A percentile compares a stretch with the other conserved stretches of the same genome.
These are phyloP conservation scores for Cryptococcus sp. DNA, from an alignment of 1,284 basidiomycete species.

Conservation along the genomic window DNA sequence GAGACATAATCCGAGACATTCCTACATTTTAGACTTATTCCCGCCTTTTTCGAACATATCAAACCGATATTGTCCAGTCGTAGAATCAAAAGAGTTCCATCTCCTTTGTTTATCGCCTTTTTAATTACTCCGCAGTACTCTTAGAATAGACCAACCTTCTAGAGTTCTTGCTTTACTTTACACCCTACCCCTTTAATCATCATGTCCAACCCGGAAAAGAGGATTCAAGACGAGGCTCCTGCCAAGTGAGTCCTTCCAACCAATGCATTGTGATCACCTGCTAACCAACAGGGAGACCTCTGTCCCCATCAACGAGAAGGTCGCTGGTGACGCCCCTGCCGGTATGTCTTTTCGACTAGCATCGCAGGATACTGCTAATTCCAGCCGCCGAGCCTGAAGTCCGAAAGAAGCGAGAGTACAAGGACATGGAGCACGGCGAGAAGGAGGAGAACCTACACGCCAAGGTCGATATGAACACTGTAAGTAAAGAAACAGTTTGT, in stretches of 20 bases:
- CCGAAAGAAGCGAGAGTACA: conserved; percentile 79
- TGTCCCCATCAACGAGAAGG: conserved; percentile 17
- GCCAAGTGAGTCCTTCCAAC: conserved; percentile 31
- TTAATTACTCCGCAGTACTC: not conserved
- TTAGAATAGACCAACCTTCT: not conserved
- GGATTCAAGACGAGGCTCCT: conserved; percentile 38
- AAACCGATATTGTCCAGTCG: not conserved
- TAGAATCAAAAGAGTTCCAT: conserved; percentile 7
- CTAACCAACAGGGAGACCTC: conserved; percentile 31
- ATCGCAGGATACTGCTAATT: not conserved
- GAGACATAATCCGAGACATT: no score
- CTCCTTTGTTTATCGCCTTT: conserved; percentile 2
- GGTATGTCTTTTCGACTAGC: conserved; percentile 3
- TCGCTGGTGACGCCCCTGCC: conserved; percentile 22
- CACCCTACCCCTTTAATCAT: conserved; percentile 6
- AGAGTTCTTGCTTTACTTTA: conserved; percentile 7
- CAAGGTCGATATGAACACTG: conserved; percentile 78
- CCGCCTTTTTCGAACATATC: no score
- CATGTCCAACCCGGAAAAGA: conserved; percentile 42
- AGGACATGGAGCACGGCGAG: conserved; percentile 83
- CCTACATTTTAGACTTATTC: no score
- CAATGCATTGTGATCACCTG: not conserved
- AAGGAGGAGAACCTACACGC: conserved; percentile 53
- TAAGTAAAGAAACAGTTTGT: conserved; percentile 46
- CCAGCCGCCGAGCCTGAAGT: conserved; percentile 50